Evolutionary conservation across 2,329 filamentous ascomycete species (phyloP), one percentile per base, ranked within the genome.

Genomic region (Sarocladium oryzae): DNA sequence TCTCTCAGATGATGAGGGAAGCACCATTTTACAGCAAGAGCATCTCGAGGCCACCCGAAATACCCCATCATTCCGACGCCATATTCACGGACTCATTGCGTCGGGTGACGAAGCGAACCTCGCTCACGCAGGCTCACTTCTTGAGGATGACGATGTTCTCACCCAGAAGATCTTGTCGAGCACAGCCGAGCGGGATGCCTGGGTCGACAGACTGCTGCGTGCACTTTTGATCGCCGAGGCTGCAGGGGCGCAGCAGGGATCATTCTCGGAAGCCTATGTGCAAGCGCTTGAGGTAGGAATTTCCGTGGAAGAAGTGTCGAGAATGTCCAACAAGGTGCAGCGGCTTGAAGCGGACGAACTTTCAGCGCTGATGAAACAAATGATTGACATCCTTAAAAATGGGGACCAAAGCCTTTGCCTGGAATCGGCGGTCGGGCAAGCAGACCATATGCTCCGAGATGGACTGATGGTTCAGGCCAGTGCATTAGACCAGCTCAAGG

Each of bases 41-140:
- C 84, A 88, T 56, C 65, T 86, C 7, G 80, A 88, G 57, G 83
- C 85, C 10, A 66, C 88, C 7, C 79, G 88, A 32, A 85, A 79
- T 53, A 68, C 89, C 16, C 74, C 79, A 2, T 92, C 88, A 2
- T 91, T 91, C 59, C 79, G 74, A 50, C 66, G 62, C n/a, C 63
- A 70, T 28, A 68, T 83, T 7, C 79, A 85, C 57, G 18, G 38
- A 11, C n/a, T 48, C 9, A 35, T 52, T 26, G 58, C 57, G 3
- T 62, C 69, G 83, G 7, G 68, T 76, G 16, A 70, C n/a, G 51
- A 70, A 4, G 59, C 63, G 21, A 67, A 69, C 37, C 74, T 82
- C 13, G 72, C 72, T 30, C 57, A 64, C 45, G 67, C 67, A 26
- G 61, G 60, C 52, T 65, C 66, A 6, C 63, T 89, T 18, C 69